A percentile compares a stretch with the other conserved stretches of the same genome.
Conservation (phyloP, 352 stramenopile genomes). For the Stramenopiles sp. region DNA sequence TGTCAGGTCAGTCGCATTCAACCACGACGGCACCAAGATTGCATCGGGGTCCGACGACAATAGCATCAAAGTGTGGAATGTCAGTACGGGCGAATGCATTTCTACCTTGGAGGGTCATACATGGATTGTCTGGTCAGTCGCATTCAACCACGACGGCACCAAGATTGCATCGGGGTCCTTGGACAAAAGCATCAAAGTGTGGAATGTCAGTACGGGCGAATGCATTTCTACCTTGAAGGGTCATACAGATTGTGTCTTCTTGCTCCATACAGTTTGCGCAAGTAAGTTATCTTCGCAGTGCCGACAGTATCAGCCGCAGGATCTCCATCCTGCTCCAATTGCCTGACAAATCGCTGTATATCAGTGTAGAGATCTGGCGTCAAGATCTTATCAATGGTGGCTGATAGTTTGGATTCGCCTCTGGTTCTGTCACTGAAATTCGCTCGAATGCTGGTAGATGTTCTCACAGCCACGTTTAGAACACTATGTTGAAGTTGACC, state of each 20-base stretch:
- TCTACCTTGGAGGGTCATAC: conserved; percentile 73
- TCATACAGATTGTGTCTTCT: conserved; percentile 85
- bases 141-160: conserved; percentile 80
- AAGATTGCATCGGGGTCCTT: conserved; percentile 77
- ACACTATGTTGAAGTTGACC: conserved; percentile 77
- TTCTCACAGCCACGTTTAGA: too few relatives aligned
- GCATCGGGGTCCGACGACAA: conserved; percentile 85
- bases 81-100: conserved; percentile 46
- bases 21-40: conserved; percentile 68
- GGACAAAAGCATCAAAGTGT: conserved; percentile 79
- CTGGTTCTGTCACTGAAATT: too few relatives aligned
- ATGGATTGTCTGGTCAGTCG: conserved; percentile 77
- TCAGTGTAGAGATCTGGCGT: too few relatives aligned
- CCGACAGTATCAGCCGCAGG: too few relatives aligned
- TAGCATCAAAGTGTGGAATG: conserved; percentile 71
- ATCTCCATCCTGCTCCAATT: too few relatives aligned
- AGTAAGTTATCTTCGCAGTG: too few relatives aligned
- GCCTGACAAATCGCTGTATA: too few relatives aligned
- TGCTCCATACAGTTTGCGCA: too few relatives aligned
- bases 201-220: conserved; percentile 62
- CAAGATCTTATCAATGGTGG: too few relatives aligned
- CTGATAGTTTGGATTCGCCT: too few relatives aligned
- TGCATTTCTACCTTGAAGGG: conserved; percentile 73
- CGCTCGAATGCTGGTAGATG: too few relatives aligned
- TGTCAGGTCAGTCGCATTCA: conserved; percentile 80